A percentile compares a stretch with the other conserved stretches of the same genome.
Evolutionary conservation across 2,329 filamentous ascomycete species (phyloP).

Genomic region (Phyllosticta citriasiana): DNA sequence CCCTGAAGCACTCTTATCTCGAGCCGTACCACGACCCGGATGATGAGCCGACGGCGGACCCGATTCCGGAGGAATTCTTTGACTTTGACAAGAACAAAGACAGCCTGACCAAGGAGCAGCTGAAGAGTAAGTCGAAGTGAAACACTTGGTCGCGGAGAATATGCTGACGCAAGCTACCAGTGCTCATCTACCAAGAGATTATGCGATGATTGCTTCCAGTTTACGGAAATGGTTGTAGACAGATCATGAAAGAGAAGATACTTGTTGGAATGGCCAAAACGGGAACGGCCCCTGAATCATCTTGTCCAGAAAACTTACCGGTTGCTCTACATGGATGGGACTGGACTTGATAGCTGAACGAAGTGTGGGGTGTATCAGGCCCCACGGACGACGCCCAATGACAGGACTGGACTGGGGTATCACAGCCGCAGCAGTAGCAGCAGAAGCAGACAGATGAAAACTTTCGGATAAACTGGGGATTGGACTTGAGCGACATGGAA

Average conservation of each 20-base stretch:
- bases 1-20: constrained; percentile 92
- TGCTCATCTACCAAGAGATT: constrained; percentile 94
- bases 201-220: constrained; percentile 48
- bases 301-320: not conserved
- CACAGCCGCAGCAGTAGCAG: not conserved
- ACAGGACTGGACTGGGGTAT: not conserved
- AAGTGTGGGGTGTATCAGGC: not conserved
- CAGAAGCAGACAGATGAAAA: not conserved
- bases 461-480: not conserved
- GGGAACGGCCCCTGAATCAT: not conserved
- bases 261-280: not conserved
- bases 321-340: not conserved
- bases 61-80: constrained; percentile 98
- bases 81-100: constrained; percentile 99
- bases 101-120: constrained; percentile 91
- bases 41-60: constrained; percentile 91
- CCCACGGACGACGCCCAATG: not conserved
- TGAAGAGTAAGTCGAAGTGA: constrained; percentile 61
- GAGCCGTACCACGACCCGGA: constrained; percentile 99
- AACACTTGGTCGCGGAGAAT: not conserved
- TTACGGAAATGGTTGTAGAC: not conserved
- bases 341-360: not conserved
- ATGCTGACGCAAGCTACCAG: constrained; percentile 29
- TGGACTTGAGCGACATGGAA: not conserved
- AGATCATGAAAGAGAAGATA: not conserved